A percentile compares a stretch with the other conserved stretches of the same genome.
phyloP scores from a whole-genome alignment of 371 early-diverging fungal species.

The Mortierella sp. region DNA sequence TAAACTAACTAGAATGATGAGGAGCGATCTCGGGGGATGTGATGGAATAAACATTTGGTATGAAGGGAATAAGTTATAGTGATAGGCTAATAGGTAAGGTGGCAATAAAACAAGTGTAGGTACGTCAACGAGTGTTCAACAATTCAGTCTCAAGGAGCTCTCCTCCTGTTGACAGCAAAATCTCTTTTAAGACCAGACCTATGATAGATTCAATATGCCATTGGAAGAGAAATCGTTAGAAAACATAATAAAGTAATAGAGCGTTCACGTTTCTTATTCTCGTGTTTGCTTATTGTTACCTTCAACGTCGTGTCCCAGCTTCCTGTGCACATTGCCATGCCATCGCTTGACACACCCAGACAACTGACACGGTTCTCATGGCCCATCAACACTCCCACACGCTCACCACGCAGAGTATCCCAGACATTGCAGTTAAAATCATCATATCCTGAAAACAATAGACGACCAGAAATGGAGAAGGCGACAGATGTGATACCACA shows the following conservation, averaged over 20 bases:
- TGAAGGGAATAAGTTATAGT: background rate
- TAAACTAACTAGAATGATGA: too few species aligned
- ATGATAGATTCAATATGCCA: background rate
- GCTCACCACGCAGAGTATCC: constrained; percentile 96
- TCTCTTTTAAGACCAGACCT: constrained; percentile 22
- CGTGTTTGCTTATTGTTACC: constrained; percentile 58
- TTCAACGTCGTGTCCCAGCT: constrained; percentile 97
- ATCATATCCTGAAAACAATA: constrained; percentile 97
- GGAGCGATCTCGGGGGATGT: too few species aligned
- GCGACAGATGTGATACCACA: constrained; percentile 97
- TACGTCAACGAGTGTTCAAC: too few species aligned
- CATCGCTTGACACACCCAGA: constrained; percentile 94
- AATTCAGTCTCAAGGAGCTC: background rate
- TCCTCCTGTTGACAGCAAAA: background rate
- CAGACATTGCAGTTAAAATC: constrained; percentile 98
- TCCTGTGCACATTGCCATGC: constrained; percentile 97
- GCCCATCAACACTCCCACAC: constrained; percentile 93
- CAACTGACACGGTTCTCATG: constrained; percentile 98
- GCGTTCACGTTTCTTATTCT: background rate
- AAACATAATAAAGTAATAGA: too few species aligned
- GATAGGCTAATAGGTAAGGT: background rate
- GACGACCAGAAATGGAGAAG: constrained; percentile 94
- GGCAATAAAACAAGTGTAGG: background rate
- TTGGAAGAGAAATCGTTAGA: background rate
- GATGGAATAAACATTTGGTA: background rate